Evolutionary conservation across 2,329 filamentous ascomycete genomes (phyloP), one percentile per base, ranked within the genome.

Genomic region (Cladosporium sp.): DNA sequence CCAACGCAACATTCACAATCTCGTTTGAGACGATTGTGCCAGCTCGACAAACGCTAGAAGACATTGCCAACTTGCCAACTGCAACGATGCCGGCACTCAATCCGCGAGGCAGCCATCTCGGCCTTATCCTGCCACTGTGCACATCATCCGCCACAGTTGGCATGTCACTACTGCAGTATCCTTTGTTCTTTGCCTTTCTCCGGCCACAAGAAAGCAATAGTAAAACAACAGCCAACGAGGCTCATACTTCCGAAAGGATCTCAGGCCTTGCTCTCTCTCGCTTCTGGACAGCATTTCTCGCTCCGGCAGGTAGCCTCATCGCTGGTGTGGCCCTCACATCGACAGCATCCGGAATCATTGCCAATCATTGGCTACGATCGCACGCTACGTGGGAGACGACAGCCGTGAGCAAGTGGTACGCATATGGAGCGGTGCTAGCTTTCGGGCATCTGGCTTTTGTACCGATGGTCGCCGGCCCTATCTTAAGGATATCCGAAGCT

Each of bases 141-240:
- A 73, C 72, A 7, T 71, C 70, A 31, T 71, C 71, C 37, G 73
- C 73, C 14, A 73, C 72, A n/a, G 66, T 75, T 62, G 73, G 72
- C 23, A 69, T 74, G 3, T 69, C 72, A 18, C 65, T 73, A 14
- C 72, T 72, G 64, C 72, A 74, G 59, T 73, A 70, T 55, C 71
- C 73, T 23, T 61, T 74, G n/a, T 72, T 74, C 66, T 29, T 69
- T 35, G 62, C 69, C 18, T 72, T 74, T 65, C 66, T 74, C 3
- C 61, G 55, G 35, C 65, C 67, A 28, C 29, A 40, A 7, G 26
- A 50, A 44, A 21, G 10, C 2, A 28, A 18, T 16, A 23, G 14
- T 12, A 28, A 18, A 2, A 3, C 52, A 53, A 53, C 33, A 31
- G 1, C 26, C 12, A 31, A 28, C 26, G n/a, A 31, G 18, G 31